These are phyloP conservation scores for Exophiala alcalophila DNA, from an alignment of 2,329 filamentous ascomycete genomes.

Conservation along the genomic window DNA sequence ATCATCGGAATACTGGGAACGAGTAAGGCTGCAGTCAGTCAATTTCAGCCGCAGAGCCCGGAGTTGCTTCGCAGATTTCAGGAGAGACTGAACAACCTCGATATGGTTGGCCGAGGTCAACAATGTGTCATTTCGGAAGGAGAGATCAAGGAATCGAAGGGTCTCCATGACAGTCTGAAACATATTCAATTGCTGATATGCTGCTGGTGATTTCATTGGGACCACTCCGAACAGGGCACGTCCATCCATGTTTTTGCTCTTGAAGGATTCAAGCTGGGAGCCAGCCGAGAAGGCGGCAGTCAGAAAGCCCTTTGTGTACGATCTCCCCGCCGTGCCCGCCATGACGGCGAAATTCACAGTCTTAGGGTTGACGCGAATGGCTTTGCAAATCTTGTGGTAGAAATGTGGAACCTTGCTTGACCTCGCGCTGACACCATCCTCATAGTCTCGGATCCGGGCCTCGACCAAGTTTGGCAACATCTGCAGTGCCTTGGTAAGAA, in stretches of 20 bases:
- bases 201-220: conserved; percentile 13
- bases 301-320: conserved; percentile 22
- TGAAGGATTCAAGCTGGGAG: conserved; percentile 18
- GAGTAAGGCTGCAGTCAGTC: conserved; percentile 19
- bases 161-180: conserved; percentile 16
- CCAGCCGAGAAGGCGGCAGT: conserved; percentile 18
- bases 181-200: conserved; percentile 18
- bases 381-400: conserved; percentile 19
- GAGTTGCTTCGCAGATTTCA: conserved; percentile 17
- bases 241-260: conserved; percentile 17
- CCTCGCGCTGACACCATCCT: conserved; percentile 3
- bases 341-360: conserved; percentile 13
- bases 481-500: conserved; percentile 15
- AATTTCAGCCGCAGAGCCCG: conserved; percentile 17
- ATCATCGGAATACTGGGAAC: conserved; percentile 18
- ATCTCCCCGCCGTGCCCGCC: conserved; percentile 12
- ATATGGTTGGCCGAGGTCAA: conserved; percentile 17
- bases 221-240: conserved; percentile 17
- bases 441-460: conserved; percentile 18
- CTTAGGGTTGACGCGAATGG: conserved; percentile 10
- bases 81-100: conserved; percentile 15
- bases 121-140: conserved; percentile 20
- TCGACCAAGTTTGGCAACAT: conserved; percentile 21
- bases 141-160: conserved; percentile 19
- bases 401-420: conserved; percentile 16